phyloP scores from a whole-genome alignment of 1,284 basidiomycete species.

The Coniferiporia sulphurascens region DNA sequence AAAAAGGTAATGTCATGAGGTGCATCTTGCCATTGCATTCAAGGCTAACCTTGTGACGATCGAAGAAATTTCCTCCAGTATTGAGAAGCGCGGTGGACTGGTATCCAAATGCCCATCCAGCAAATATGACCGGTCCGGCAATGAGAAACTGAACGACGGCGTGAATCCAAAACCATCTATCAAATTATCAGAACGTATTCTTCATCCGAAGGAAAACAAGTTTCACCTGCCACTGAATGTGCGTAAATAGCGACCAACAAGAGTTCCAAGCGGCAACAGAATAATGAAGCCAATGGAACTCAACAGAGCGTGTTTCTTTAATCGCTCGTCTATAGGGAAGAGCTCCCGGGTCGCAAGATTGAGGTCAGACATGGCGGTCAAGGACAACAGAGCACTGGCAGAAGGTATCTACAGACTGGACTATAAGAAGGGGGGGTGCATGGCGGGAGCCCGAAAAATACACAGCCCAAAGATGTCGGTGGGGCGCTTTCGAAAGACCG shows the following conservation, averaged over 20 bases:
- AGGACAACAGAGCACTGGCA: not conserved
- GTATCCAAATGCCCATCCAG: constrained; percentile 42
- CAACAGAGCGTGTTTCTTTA: constrained; percentile 46
- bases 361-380: constrained; percentile 3
- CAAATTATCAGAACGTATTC: not conserved
- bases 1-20: not conserved
- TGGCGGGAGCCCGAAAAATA: too few relatives aligned
- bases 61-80: constrained; percentile 30
- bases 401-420: not conserved
- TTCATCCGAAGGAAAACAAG: not conserved
- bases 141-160: constrained; percentile 42
- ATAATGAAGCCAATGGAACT: constrained; percentile 53
- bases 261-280: constrained; percentile 51
- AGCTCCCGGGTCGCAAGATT: not conserved
- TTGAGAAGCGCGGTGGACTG: constrained; percentile 28
- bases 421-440: not conserved
- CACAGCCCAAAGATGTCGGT: not conserved
- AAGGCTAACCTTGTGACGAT: constrained; percentile 37
- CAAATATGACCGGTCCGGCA: constrained; percentile 44
- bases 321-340: constrained; percentile 22
- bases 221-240: constrained; percentile 41
- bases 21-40: not conserved
- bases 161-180: constrained; percentile 55
- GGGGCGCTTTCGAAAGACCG: constrained; percentile 6
- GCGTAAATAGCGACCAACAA: constrained; percentile 53